Percentiles rank a stretch among this genome's conserved stretches.
These are phyloP conservation scores for Phaeoacremonium minimum DNA, from an alignment of 2,329 filamentous ascomycete genomes.

Conservation along the genomic window DNA sequence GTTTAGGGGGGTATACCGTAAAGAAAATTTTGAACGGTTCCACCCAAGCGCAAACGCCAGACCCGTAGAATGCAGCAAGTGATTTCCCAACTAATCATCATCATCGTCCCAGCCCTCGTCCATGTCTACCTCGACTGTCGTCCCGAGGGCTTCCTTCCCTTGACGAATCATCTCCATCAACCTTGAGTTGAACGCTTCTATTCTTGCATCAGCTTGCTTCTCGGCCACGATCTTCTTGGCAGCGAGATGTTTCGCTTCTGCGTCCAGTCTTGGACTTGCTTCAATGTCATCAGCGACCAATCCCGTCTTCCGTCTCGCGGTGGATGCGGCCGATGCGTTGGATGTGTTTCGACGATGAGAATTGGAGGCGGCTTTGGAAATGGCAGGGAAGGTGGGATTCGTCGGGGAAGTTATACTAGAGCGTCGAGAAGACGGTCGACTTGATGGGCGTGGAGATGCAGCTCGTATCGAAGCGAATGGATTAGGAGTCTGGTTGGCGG, in stretches of 20 bases:
- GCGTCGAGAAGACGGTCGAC: constrained; percentile 11
- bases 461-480: constrained; percentile 12
- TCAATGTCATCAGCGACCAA: constrained; percentile 17
- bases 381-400: constrained; percentile 8
- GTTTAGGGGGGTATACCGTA: too few relatives aligned
- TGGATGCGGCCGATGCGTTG: constrained; percentile 34
- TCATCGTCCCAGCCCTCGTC: constrained; percentile 38
- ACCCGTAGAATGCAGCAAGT: too few relatives aligned
- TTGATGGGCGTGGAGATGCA: constrained; percentile 12
- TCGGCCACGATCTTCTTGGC: constrained; percentile 70
- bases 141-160: constrained; percentile 80
- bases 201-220: constrained; percentile 71
- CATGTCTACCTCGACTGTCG: constrained; percentile 61
- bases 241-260: constrained; percentile 70
- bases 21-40: too few relatives aligned
- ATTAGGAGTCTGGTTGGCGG: constrained; percentile 19
- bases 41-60: too few relatives aligned
- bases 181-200: constrained; percentile 74
- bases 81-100: too few relatives aligned
- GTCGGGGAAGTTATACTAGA: constrained; percentile 17
- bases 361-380: constrained; percentile 7
- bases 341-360: constrained; percentile 42
- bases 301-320: constrained; percentile 5
- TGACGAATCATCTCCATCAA: constrained; percentile 85
- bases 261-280: constrained; percentile 47